A percentile compares a stretch with the other conserved stretches of the same genome.
Evolutionary conservation across 441 rosid species (phyloP).

Genomic region (Cnidoscolus chayamansa): DNA sequence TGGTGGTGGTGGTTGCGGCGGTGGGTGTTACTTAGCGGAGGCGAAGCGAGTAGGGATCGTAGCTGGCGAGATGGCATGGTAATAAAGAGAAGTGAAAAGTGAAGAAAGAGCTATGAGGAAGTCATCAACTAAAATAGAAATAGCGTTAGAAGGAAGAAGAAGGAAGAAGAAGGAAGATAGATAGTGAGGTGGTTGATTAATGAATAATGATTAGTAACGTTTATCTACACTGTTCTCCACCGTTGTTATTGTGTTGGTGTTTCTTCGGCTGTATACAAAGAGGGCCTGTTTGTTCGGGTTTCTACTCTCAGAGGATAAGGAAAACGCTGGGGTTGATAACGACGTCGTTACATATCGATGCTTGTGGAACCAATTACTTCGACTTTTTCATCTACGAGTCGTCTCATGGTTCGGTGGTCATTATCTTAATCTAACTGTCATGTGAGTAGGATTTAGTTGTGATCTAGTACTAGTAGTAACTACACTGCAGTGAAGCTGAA

Average conservation of each 20-base stretch:
- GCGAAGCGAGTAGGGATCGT: constrained; percentile 28
- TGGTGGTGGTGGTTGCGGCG: constrained; percentile 25
- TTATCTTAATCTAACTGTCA: not conserved
- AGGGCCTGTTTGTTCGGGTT: not conserved
- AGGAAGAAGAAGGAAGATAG: not conserved
- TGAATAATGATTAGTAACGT: too few relatives aligned
- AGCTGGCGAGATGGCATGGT: constrained; percentile 56
- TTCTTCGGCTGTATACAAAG: not conserved
- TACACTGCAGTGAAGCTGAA: not conserved
- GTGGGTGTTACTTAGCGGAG: constrained; percentile 14
- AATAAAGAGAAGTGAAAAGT: constrained; percentile 18
- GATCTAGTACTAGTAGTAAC: not conserved
- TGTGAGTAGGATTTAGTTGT: not conserved
- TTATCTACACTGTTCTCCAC: too few relatives aligned
- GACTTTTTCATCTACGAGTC: constrained; percentile 10
- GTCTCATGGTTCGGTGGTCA: not conserved
- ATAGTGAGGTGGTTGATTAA: too few relatives aligned
- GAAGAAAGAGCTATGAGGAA: constrained; percentile 5
- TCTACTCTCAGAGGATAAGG: constrained; percentile 2
- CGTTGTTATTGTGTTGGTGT: not conserved
- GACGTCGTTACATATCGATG: not conserved
- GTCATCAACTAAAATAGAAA: constrained; percentile 24
- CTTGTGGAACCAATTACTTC: constrained; percentile 13
- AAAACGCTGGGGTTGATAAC: not conserved
- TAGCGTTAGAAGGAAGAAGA: not conserved